These are phyloP conservation scores for Dryadomyces quercivorus DNA, from an alignment of 2,329 filamentous ascomycete genomes.

Conservation along the genomic window DNA sequence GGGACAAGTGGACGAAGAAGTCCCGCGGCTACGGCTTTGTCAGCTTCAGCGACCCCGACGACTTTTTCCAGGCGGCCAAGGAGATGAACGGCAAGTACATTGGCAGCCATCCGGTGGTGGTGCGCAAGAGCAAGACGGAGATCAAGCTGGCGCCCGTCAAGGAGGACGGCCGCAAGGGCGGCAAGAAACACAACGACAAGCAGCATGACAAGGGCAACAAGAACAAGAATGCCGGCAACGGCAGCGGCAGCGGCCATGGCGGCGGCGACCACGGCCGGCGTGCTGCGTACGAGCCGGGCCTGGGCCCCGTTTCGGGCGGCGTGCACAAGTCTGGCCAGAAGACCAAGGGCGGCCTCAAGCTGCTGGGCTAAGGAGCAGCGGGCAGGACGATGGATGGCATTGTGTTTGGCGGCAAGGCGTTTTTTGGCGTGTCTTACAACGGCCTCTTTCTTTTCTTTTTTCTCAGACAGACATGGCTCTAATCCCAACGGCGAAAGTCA, in stretches of 20 bases:
- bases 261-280: constrained; percentile 17
- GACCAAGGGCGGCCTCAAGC: constrained; percentile 52
- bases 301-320: constrained; percentile 40
- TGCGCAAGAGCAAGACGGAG: constrained; percentile 83
- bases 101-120: constrained; percentile 82
- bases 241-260: constrained; percentile 16
- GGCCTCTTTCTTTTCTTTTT: background rate
- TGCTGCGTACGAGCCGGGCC: constrained; percentile 32
- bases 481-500: background rate
- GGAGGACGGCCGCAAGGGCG: constrained; percentile 37
- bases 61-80: constrained; percentile 90
- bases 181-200: constrained; percentile 17
- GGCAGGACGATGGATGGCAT: background rate
- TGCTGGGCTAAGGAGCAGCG: constrained; percentile 36
- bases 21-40: constrained; percentile 96
- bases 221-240: constrained; percentile 18
- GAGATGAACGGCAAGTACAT: constrained; percentile 99
- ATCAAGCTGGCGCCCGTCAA: constrained; percentile 65
- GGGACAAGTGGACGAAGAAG: constrained; percentile 93
- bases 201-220: constrained; percentile 14
- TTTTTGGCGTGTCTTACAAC: background rate
- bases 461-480: background rate
- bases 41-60: constrained; percentile 87
- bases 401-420: background rate
- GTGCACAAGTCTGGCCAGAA: constrained; percentile 48